phyloP scores from a whole-genome alignment of 2,329 filamentous ascomycete genomes.

The Fusarium praegraminearum region DNA sequence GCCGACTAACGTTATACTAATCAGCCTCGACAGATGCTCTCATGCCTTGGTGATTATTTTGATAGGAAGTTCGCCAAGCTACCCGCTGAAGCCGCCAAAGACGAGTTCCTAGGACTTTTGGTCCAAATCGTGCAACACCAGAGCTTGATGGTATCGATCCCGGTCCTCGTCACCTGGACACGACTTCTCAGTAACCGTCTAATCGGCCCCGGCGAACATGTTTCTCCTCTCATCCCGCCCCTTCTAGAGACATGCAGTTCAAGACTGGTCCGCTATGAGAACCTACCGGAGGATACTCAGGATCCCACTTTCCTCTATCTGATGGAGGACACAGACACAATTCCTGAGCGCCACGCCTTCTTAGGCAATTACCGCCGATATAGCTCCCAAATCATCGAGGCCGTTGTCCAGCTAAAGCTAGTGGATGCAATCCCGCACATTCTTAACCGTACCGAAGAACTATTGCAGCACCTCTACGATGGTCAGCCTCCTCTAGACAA shows the following conservation, averaged over 20 bases:
- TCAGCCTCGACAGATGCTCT: slow-evolving; percentile 73
- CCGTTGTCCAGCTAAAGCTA: slow-evolving; percentile 83
- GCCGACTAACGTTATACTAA: not conserved
- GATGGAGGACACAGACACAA: slow-evolving; percentile 92
- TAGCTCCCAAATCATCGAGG: slow-evolving; percentile 87
- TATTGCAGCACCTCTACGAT: slow-evolving; percentile 81
- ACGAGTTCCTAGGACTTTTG: slow-evolving; percentile 82
- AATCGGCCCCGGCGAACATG: slow-evolving; percentile 73
- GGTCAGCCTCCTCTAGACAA: slow-evolving; percentile 74
- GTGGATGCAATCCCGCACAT: slow-evolving; percentile 90
- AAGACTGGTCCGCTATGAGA: slow-evolving; percentile 88
- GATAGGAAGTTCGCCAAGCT: slow-evolving; percentile 79
- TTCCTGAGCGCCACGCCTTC: slow-evolving; percentile 94
- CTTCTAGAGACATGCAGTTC: slow-evolving; percentile 86
- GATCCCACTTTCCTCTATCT: slow-evolving; percentile 85
- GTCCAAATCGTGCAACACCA: slow-evolving; percentile 83
- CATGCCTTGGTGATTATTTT: slow-evolving; percentile 85
- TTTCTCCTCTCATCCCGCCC: slow-evolving; percentile 74
- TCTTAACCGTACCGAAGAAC: slow-evolving; percentile 79
- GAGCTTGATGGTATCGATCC: slow-evolving; percentile 93
- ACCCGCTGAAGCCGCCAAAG: slow-evolving; percentile 72
- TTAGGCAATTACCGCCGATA: slow-evolving; percentile 95
- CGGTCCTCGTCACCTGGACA: slow-evolving; percentile 90
- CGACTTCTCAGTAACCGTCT: slow-evolving; percentile 79
- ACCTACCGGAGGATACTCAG: slow-evolving; percentile 82